Evolutionary conservation across 225 moss, liverwort and hornwort species (phyloP), one percentile per base, ranked within the genome.

Genomic region (Bryoerythrophyllum caledonicum): DNA sequence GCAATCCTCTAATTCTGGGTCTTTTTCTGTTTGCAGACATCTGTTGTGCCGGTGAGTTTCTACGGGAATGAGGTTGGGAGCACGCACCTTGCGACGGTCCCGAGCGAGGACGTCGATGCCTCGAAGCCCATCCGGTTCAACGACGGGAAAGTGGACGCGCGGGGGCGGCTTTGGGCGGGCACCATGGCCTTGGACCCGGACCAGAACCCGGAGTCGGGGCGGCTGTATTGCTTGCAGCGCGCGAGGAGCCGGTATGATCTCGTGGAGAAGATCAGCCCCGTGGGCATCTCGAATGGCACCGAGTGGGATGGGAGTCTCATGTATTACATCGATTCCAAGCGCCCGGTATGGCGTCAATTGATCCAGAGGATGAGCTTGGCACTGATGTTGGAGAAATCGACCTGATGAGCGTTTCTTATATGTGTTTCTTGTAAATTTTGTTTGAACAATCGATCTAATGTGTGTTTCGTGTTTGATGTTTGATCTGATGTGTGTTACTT

Each of bases 131-230:
- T 84, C 48, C 49, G 87, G 46, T 84, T 84, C 46, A 87, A 87
- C 44, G 87, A 87, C 17, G 87, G 87, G 23, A 87, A 87, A 67
- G 87, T 87, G 76, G 87, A 87, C 40, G n/a, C 35, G 6, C 79
- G 79, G 67, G 87, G 87, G 6, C 79, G 87, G 21, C 71, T 87
- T 2, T 87, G 87, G 87, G 67, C 82, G 7, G 87, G 87, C 24
- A 55, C 84, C 58, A 87, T 87, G 87, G 82, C 84, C 38, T 1
- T 84, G 71, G 72, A 80, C 24, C 67, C 82, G 10, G 2, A 15
- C 3, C 25, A 5, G 23, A 82, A 87, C 82, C 71, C 77, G 14
- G 27, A 68, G 2, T 53, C 76, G 24, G 84, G 77, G 5, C 79
- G 77, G 3, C 4, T 84, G 8, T 87, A 87, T 48, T 79, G 82